Evolutionary conservation across 441 rosid genomes (phyloP).

Genomic region (Eruca vesicaria): DNA sequence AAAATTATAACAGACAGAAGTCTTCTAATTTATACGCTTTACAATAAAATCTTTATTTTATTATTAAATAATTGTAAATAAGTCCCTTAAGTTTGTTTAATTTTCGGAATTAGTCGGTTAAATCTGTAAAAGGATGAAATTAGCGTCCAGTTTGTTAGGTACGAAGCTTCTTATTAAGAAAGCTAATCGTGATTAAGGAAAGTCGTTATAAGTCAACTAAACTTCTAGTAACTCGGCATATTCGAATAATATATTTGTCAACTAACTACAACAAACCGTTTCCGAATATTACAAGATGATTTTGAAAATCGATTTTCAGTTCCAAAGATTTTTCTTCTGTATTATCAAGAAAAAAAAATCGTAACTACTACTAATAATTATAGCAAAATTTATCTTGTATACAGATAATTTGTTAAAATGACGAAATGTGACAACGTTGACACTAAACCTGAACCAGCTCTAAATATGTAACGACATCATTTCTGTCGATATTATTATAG

Average conservation of each 20-base stretch:
- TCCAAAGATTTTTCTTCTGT: background rate
- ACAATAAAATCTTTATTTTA: background rate
- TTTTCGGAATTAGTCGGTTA: background rate
- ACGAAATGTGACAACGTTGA: background rate
- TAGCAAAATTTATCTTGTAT: background rate
- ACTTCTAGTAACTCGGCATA: background rate
- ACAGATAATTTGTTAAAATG: background rate
- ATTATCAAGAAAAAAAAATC: background rate
- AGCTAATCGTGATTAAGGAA: no score
- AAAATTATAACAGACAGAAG: background rate
- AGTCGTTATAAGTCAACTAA: background rate
- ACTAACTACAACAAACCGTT: background rate
- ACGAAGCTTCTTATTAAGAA: background rate
- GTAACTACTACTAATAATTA: background rate
- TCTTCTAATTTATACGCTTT: background rate
- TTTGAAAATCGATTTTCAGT: background rate
- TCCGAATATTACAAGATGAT: no score
- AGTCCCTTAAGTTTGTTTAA: constrained; percentile 11
- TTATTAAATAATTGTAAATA: background rate
- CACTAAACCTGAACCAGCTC: background rate
- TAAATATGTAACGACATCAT: background rate
- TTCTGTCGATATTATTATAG: background rate
- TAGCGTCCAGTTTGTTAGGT: background rate
- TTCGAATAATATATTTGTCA: background rate
- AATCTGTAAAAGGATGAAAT: background rate